phyloP scores from a whole-genome alignment of 2,329 filamentous ascomycete species.

The Calonectria pteridis region DNA sequence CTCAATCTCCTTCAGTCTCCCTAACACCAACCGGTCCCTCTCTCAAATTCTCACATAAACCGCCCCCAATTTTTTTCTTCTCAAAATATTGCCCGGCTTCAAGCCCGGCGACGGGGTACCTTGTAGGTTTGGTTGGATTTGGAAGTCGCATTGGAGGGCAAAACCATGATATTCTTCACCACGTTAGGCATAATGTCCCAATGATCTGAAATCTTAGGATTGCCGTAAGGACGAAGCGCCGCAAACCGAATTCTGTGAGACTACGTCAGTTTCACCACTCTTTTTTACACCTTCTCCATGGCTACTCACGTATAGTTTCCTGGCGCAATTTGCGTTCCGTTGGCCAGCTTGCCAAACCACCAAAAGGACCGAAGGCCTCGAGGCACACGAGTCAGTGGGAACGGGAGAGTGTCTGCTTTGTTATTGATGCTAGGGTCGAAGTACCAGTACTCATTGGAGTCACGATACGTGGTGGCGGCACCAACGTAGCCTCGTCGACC shows the following conservation, averaged over 20 bases:
- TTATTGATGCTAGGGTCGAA: constrained; percentile 53
- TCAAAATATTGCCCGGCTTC: neutral
- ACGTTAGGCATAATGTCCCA: constrained; percentile 55
- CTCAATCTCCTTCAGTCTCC: neutral
- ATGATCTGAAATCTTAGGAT: constrained; percentile 54
- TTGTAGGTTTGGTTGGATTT: constrained; percentile 41
- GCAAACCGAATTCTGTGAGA: constrained; percentile 54
- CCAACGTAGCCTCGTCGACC: constrained; percentile 57
- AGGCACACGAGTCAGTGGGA: constrained; percentile 51
- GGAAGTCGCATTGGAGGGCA: constrained; percentile 46
- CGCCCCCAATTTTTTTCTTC: too few species aligned
- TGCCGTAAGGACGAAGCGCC: constrained; percentile 56
- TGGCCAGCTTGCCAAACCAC: constrained; percentile 58
- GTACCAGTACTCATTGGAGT: constrained; percentile 47
- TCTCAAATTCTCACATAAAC: neutral
- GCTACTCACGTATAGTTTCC: constrained; percentile 55
- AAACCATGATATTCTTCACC: constrained; percentile 50
- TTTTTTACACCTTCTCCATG: too few species aligned
- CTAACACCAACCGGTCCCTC: neutral
- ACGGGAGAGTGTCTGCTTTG: constrained; percentile 53
- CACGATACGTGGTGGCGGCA: constrained; percentile 55
- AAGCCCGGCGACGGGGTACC: constrained; percentile 6
- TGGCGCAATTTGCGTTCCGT: constrained; percentile 55
- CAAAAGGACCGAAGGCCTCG: constrained; percentile 52
- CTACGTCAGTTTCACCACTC: constrained; percentile 22